Evolutionary conservation across 2,329 filamentous ascomycete species (phyloP), one percentile per base, ranked within the genome.

Genomic region (Cercospora canescens): DNA sequence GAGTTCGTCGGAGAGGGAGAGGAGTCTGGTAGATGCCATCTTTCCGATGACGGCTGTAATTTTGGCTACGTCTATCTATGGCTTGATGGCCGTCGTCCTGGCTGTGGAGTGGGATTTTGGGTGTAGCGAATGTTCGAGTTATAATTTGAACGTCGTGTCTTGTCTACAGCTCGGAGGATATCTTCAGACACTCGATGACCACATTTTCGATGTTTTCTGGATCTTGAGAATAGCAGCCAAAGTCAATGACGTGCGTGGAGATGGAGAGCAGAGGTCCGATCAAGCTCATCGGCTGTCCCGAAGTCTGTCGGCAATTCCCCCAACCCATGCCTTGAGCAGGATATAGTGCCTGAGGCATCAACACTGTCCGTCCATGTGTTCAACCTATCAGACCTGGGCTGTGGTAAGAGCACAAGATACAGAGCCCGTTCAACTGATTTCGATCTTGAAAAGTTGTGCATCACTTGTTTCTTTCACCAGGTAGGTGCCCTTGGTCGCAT

Each of bases 1-100:
- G 9, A 65, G 63, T 52, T 65, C 63, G 45, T 65, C 58, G 30
- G 63, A 65, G 8, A 65, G 52, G 48, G 57, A 56, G 6, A 64
- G 45, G 2, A 64, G 34, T 8, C 5, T 26, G 9, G 28, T 28
- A 11, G 26, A 9, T n/a, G 12, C 6, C 24, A 30, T 59, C 4
- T 11, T 18, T 32, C 11, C 4, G 24, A 4, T 2, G 6, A 39
- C n/a, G 35, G 6, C 9, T 16, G 2, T n/a, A 12, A 6, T 39
- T n/a, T 39, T 16, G 14, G 9, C 12, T 39, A 12, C n/a, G 35
- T 12, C n/a, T 3, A 16, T 39, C 16, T 39, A 4, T 2, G 3
- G 12, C 35, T 39, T 39, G 32, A n/a, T n/a, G n/a, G n/a, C n/a
- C n/a, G n/a, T n/a, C n/a, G n/a, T n/a, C n/a, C n/a, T n/a, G n/a